Conservation (phyloP, 345 rosid species). For the Rhizophora apiculata region DNA sequence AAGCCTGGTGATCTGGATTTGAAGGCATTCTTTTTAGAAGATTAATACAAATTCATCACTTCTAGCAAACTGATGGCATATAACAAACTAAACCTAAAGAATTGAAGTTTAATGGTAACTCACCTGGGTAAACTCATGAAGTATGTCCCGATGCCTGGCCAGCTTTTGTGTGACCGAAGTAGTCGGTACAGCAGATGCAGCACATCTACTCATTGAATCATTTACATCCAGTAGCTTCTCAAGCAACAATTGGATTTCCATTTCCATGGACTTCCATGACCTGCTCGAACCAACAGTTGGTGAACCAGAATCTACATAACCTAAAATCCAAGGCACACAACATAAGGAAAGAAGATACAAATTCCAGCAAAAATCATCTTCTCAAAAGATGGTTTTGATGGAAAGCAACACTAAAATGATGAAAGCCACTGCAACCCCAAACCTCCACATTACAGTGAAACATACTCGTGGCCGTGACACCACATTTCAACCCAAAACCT, state of each 20-base stretch:
- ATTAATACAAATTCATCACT: no score
- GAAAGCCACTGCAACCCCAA: not conserved
- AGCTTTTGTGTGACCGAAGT: constrained; percentile 91
- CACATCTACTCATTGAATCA: constrained; percentile 95
- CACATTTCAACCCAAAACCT: no score
- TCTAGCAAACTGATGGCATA: no score
- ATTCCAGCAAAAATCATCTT: not conserved
- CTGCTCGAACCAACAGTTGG: constrained; percentile 74
- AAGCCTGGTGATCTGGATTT: not conserved
- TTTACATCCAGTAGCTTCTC: constrained; percentile 83
- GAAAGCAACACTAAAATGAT: not conserved
- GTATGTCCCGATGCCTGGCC: constrained; percentile 92
- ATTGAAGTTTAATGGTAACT: not conserved
- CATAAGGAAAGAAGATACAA: constrained; percentile 7
- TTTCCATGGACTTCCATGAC: constrained; percentile 97
- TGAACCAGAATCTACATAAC: constrained; percentile 70
- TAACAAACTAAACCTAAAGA: no score
- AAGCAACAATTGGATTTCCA: constrained; percentile 85
- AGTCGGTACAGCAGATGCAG: constrained; percentile 75
- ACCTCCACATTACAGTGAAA: no score
- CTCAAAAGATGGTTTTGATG: not conserved
- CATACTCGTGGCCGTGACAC: no score
- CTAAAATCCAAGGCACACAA: constrained; percentile 33
- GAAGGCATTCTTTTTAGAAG: no score
- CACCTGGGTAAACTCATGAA: constrained; percentile 97